Evolutionary conservation across 768 basidiomycete species (phyloP), one percentile per base, ranked within the genome.

Genomic region (Calocybe gangraenosa): DNA sequence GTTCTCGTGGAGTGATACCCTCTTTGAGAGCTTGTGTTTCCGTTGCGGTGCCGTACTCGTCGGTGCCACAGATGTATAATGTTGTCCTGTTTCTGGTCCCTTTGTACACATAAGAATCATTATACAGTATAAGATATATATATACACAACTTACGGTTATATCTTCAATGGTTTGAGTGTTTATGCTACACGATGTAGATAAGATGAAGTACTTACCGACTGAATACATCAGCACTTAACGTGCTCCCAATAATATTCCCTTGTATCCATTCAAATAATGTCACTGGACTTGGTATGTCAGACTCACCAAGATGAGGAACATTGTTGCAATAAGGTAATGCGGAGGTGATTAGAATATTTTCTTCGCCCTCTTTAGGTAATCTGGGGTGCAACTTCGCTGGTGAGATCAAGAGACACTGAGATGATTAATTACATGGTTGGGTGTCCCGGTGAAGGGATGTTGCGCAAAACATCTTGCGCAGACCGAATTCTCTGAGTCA

Each of bases 11-110:
- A 9, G 87, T 81, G 31, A 93, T 63, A 0, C 83, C 81, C 61
- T 95, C 92, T 59, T 92, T 92, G 48, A 92, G 64, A 3, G 96
- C 95, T 64, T 96, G 94, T 2, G 94, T 97, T 71, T 99, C 96
- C 0, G 96, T 96, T 0, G 96, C 95, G 6, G 96, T 99, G n/a
- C 96, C 96, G 58, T 99, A 99, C 66, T 99, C 96, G 60, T 99
- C 96, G 3, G 96, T 98, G 20, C 96, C 96, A 65, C 96, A 99
- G 45, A 99, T 77, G 62, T 95, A 99, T 23, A 98, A 74, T 0
- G 92, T 95, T 35, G 84, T 82, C 56, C 87, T 74, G 71, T 98
- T 96, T 57, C 87, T 73, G 22, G 91, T 87, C 25, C 82, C 75
- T 77, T 35, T 13, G 18, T 18, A 36, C 13, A 30, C n/a, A 44